These are phyloP conservation scores for Penicillium cosmopolitanum DNA, from an alignment of 495 filamentous ascomycete species.

Conservation along the genomic window DNA sequence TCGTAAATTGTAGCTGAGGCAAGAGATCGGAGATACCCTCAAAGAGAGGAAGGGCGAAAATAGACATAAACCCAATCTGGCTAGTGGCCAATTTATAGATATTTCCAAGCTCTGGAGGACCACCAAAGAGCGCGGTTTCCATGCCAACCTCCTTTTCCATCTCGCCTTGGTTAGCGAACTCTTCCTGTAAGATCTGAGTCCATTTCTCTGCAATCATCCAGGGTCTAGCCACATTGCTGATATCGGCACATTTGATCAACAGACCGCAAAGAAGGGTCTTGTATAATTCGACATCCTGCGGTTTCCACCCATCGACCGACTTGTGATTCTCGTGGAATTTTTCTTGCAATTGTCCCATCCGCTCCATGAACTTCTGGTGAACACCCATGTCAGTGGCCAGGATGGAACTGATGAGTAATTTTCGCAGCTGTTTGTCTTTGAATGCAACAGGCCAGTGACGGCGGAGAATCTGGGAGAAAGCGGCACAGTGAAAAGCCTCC, in stretches of 20 bases:
- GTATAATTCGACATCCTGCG: conserved; percentile 69
- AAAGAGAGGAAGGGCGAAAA: conserved; percentile 92
- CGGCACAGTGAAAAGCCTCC: conserved; percentile 96
- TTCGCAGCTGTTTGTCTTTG: conserved; percentile 72
- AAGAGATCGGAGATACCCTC: conserved; percentile 81
- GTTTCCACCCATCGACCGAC: conserved; percentile 68
- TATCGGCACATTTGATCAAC: conserved; percentile 97
- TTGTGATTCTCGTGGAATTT: conserved; percentile 67
- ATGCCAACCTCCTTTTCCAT: conserved; percentile 92
- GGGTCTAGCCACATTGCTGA: conserved; percentile 92
- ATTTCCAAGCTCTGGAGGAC: conserved; percentile 81
- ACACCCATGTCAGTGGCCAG: conserved; percentile 96
- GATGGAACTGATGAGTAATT: conserved; percentile 92
- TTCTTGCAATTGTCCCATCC: conserved; percentile 73
- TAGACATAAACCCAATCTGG: conserved; percentile 93
- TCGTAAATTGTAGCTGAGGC: conserved; percentile 79
- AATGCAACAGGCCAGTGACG: conserved; percentile 89
- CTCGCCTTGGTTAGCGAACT: conserved; percentile 87
- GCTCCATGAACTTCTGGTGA: conserved; percentile 94
- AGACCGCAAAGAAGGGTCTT: conserved; percentile 81
- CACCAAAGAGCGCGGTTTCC: conserved; percentile 79
- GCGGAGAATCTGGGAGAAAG: conserved; percentile 93
- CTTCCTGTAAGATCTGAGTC: conserved; percentile 89
- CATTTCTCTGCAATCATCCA: conserved; percentile 81
- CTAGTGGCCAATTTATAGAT: conserved; percentile 79